Evolutionary conservation across 495 filamentous ascomycete genomes (phyloP), one percentile per base, ranked within the genome.

Genomic region (Penicillium paradoxum): DNA sequence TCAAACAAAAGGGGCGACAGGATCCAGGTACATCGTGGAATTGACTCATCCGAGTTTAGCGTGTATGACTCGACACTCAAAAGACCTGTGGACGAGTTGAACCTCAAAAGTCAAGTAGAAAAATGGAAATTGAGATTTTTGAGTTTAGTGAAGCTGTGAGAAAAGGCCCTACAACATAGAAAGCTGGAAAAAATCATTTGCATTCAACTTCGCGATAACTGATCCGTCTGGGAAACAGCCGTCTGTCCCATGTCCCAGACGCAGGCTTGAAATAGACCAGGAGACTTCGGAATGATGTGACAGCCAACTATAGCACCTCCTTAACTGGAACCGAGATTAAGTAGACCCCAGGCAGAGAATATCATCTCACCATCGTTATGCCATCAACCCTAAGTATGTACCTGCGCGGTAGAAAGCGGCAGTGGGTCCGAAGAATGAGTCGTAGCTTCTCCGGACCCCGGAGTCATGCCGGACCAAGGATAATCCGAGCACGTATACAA

Each of bases 1-100:
- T 71, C 68, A 40, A 71, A 67, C 19, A 71, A 50, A 24, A 71
- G 59, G 30, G 66, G 66, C 38, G 68, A 69, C 18, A 71, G 64
- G 57, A 60, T 53, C 51, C n/a, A n/a, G n/a, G n/a, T 53, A 54
- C 56, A 58, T 68, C 67, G 67, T 51, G 65, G 53, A 56, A 62
- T 27, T 64, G 67, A 67, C 65, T 63, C 55, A 36, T 63, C 65
- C 32, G 13, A 65, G 67, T 54, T 65, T 70, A 67, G 65, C 54
- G 65, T 40, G 41, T 14, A 37, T 38, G 32, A 40, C 29, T 34
- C 37, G 51, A 42, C 22, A 22, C 24, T 3, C 24, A 7, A 8
- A 54, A 51, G 41, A 38, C 27, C 10, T 21, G 14, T 22, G 38
- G 38, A 40, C 40, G 14, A 32, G 29, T 17, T 8, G 34, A 37